phyloP scores from a whole-genome alignment of 2,329 filamentous ascomycete genomes.

The Hyphodiscus sp. region DNA sequence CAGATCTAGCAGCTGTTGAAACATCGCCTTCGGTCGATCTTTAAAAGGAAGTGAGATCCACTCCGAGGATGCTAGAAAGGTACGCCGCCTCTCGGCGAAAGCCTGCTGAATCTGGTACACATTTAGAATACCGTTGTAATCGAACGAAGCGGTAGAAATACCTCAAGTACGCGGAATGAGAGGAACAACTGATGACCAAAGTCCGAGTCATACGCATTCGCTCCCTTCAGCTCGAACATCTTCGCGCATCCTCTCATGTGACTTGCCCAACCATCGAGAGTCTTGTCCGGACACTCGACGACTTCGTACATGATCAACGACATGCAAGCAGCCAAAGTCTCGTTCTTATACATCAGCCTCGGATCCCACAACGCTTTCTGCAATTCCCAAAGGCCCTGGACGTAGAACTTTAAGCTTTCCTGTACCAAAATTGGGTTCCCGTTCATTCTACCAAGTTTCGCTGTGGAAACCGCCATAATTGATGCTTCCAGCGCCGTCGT shows the following conservation, averaged over 20 bases:
- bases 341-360: slow-evolving; percentile 29
- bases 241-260: slow-evolving; percentile 30
- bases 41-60: slow-evolving; percentile 31
- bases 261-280: slow-evolving; percentile 26
- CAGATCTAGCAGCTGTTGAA: slow-evolving; percentile 29
- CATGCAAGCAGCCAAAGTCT: slow-evolving; percentile 33
- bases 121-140: slow-evolving; percentile 28
- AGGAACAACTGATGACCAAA: slow-evolving; percentile 31
- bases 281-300: slow-evolving; percentile 31
- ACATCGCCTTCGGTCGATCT: slow-evolving; percentile 20
- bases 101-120: slow-evolving; percentile 26
- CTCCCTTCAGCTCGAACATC: slow-evolving; percentile 30
- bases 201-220: slow-evolving; percentile 28
- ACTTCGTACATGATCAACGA: slow-evolving; percentile 32
- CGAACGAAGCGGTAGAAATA: slow-evolving; percentile 2
- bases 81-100: slow-evolving; percentile 20
- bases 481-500: slow-evolving; percentile 27
- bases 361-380: slow-evolving; percentile 31
- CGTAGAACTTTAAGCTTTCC: slow-evolving; percentile 31
- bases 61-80: slow-evolving; percentile 24
- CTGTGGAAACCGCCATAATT: slow-evolving; percentile 26
- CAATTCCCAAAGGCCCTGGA: slow-evolving; percentile 30
- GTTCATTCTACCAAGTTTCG: slow-evolving; percentile 25
- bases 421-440: slow-evolving; percentile 23
- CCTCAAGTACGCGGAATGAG: slow-evolving; percentile 26